Percentiles rank a stretch among this genome's conserved stretches.
Conservation (phyloP, 306 rosid species). For the Abrus pulchellus region DNA sequence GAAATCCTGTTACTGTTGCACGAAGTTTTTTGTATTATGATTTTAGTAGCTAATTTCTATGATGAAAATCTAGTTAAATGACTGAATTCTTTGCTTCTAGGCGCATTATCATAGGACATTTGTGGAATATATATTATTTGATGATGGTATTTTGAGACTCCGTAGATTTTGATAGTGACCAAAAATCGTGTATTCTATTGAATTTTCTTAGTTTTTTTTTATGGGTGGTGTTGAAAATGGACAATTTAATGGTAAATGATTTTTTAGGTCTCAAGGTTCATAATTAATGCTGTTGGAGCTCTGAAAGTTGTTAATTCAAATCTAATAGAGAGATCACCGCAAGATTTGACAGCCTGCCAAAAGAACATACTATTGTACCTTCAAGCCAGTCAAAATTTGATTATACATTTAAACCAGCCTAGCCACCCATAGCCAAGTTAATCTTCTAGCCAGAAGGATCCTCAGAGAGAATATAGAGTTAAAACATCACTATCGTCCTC, state of each 20-base stretch:
- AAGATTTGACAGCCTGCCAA: neutral
- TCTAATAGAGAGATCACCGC: neutral
- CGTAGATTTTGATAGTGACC: neutral
- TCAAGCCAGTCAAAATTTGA: neutral
- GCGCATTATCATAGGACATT: neutral
- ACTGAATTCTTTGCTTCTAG: neutral
- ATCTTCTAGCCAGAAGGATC: neutral
- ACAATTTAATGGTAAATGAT: no score
- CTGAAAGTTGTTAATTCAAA: slow-evolving; percentile 4
- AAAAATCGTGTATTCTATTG: neutral
- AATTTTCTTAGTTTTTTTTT: neutral
- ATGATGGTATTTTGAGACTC: neutral
- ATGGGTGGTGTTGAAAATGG: no score
- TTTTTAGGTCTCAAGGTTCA: neutral
- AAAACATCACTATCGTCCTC: neutral
- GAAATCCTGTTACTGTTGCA: slow-evolving; percentile 27
- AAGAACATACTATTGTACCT: neutral
- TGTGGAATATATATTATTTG: neutral
- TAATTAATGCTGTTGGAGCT: neutral
- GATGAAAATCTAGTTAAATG: slow-evolving; percentile 24
- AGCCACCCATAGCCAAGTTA: neutral
- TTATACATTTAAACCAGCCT: neutral
- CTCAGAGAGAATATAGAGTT: neutral
- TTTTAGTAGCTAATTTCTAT: slow-evolving; percentile 1
- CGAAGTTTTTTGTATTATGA: neutral